These are phyloP conservation scores for Bipolaris cookei DNA, from an alignment of 2,329 filamentous ascomycete genomes.

Conservation along the genomic window DNA sequence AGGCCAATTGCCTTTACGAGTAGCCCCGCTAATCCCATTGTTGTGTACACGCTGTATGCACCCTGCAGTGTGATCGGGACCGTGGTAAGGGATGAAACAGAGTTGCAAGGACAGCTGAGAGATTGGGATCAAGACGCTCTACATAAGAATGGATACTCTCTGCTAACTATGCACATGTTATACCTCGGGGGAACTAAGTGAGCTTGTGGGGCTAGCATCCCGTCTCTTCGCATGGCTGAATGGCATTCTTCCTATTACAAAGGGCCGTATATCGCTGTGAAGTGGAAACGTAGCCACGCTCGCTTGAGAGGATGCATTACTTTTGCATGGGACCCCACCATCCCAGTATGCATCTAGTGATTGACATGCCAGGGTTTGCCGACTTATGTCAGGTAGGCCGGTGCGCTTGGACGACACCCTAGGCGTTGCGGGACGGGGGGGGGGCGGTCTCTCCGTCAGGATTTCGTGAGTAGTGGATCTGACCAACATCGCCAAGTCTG, in stretches of 20 bases:
- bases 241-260: not conserved
- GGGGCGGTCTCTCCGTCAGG: not conserved
- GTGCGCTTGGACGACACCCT: not conserved
- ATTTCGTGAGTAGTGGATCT: not conserved
- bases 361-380: not conserved
- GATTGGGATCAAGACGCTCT: not conserved
- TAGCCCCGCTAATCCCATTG: constrained; percentile 23
- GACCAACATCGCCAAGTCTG: not conserved
- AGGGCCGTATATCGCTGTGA: not conserved
- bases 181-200: not conserved
- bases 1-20: constrained; percentile 23
- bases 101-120: not conserved
- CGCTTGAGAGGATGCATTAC: not conserved
- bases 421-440: not conserved
- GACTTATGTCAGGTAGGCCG: not conserved
- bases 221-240: not conserved
- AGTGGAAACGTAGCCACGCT: not conserved
- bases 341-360: not conserved
- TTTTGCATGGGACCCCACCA: not conserved
- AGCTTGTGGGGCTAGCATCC: not conserved
- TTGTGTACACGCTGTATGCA: not conserved
- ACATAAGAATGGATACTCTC: not conserved
- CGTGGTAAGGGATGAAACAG: constrained; percentile 1
- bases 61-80: constrained; percentile 9
- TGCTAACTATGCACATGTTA: not conserved